phyloP scores from a whole-genome alignment of 805 yeast genomes.

The Clavispora vitiphila region DNA sequence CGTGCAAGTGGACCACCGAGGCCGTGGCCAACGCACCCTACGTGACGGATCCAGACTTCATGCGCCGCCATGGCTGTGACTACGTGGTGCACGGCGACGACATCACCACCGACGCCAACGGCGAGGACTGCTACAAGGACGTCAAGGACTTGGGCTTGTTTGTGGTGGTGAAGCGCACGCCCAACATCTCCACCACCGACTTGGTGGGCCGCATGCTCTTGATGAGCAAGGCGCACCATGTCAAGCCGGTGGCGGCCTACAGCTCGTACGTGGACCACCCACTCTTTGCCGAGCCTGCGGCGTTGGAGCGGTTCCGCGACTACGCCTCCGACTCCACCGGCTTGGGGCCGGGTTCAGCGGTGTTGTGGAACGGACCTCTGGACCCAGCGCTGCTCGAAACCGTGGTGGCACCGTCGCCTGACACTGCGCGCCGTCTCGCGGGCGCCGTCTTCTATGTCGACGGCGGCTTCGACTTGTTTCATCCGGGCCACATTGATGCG shows the following conservation, averaged over 20 bases:
- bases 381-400: slow-evolving; percentile 14
- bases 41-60: slow-evolving; percentile 78
- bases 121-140: slow-evolving; percentile 83
- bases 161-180: slow-evolving; percentile 88
- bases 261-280: slow-evolving; percentile 19
- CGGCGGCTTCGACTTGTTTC: slow-evolving; percentile 89
- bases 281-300: slow-evolving; percentile 29
- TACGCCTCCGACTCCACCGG: slow-evolving; percentile 70
- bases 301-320: slow-evolving; percentile 35
- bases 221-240: slow-evolving; percentile 56
- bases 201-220: slow-evolving; percentile 83
- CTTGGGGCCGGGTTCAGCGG: slow-evolving; percentile 51
- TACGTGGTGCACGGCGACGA: slow-evolving; percentile 99
- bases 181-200: slow-evolving; percentile 92
- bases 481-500: slow-evolving; percentile 86
- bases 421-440: slow-evolving; percentile 11
- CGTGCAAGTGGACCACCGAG: slow-evolving; percentile 82
- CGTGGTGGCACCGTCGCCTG: slow-evolving; percentile 31
- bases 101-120: slow-evolving; percentile 92
- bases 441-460: slow-evolving; percentile 50
- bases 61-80: slow-evolving; percentile 70
- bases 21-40: slow-evolving; percentile 82
- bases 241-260: slow-evolving; percentile 24
- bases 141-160: slow-evolving; percentile 85
- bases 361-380: slow-evolving; percentile 33